Percentiles rank a stretch among this genome's conserved stretches.
Conservation (phyloP, 192 early-diverging fungal species). For the Helicostylum pulchrum region DNA sequence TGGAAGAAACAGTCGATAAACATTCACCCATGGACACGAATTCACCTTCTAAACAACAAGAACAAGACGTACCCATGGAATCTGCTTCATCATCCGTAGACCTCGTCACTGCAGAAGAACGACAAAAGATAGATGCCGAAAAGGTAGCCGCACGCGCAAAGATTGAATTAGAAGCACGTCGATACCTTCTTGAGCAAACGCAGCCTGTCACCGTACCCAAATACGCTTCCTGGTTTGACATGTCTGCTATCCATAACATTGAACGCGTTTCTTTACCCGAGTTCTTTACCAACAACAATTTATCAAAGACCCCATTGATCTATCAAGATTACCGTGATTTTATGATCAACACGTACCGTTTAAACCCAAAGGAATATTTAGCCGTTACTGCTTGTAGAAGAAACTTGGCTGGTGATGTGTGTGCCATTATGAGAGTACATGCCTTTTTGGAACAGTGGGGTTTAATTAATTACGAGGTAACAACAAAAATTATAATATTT, state of each 20-base stretch:
- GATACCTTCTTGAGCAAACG: slow-evolving; percentile 65
- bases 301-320: slow-evolving; percentile 86
- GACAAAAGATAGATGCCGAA: background rate
- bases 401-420: slow-evolving; percentile 97
- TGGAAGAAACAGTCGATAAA: background rate
- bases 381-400: slow-evolving; percentile 97
- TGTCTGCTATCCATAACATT: slow-evolving; percentile 76
- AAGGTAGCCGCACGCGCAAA: slow-evolving; percentile 9
- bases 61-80: background rate
- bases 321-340: slow-evolving; percentile 97
- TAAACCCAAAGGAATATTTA: slow-evolving; percentile 94
- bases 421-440: slow-evolving; percentile 97
- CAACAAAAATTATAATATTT: background rate
- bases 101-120: background rate
- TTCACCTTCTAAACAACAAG: background rate
- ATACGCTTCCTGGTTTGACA: slow-evolving; percentile 94
- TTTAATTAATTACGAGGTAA: slow-evolving; percentile 95
- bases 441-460: slow-evolving; percentile 99
- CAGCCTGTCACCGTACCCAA: slow-evolving; percentile 75
- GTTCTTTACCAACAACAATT: slow-evolving; percentile 93
- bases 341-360: slow-evolving; percentile 96
- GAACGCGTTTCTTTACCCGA: slow-evolving; percentile 90
- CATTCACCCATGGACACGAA: no score
- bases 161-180: slow-evolving; percentile 64
- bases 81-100: background rate